Evolutionary conservation across 2,329 filamentous ascomycete species (phyloP), one percentile per base, ranked within the genome.

Genomic region (Fusarium transvaalense): DNA sequence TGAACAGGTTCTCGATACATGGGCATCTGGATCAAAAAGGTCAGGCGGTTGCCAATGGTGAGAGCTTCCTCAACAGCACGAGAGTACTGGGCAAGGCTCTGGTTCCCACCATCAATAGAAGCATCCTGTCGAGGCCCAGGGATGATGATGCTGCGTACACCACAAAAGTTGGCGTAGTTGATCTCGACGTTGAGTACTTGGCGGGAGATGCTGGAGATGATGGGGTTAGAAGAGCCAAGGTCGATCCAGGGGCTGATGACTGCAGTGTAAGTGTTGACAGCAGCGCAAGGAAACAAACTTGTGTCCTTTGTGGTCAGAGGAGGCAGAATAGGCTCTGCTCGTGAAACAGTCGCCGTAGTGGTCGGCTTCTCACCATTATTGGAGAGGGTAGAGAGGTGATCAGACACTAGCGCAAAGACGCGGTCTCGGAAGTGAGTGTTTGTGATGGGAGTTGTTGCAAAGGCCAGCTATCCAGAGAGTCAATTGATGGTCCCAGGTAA

Each of bases 161-260:
- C 97, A 75, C 94, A 97, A 80, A 98, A 99, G 66, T 93, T 94
- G 68, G 97, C 96, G 80, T 97, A 99, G 48, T 93, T 92, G 47
- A 98, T 87, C 78, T 99, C 96, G 38, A 97, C 85, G 76, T 94
- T 94, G 67, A 99, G 84, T 9, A 97, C 92, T 80, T 97, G 95
- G 43, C 92, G 89, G 35, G 95, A 97, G 61, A 98, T 86, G 77
- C 92, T 92, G 10, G 93, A 89, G 66, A 98, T 90, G 66, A 95
- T 80, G 9, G 94, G 92, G 77, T 97, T 91, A 2, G 89, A 82
- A 4, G 94, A 97, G 73, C 90, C 91, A 14, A 98, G 82, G 76
- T 98, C 94, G 70, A 97, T 95, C 95, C 95, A 98, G 8, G 93
- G 88, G 78, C 94, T 97, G n/a, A 89, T 89, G 60, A 91, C 90